phyloP scores from a whole-genome alignment of 129 eudicot genomes.

The Arctium minus region DNA sequence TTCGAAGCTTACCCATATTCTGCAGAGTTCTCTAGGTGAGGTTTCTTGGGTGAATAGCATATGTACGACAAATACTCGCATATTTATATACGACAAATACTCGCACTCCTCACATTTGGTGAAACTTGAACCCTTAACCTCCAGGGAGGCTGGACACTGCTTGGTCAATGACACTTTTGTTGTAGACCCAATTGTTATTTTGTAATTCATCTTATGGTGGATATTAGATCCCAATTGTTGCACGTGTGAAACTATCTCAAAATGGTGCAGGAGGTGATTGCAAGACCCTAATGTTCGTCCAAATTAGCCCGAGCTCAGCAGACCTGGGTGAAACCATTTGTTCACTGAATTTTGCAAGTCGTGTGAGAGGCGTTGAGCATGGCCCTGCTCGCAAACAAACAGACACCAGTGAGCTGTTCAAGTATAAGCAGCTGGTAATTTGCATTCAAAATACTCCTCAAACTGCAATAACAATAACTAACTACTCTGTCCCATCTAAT shows the following conservation, averaged over 20 bases:
- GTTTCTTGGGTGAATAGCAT: neutral
- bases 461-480: neutral
- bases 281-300: slow-evolving; percentile 95
- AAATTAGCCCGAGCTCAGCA: slow-evolving; percentile 69
- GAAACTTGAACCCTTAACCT: neutral
- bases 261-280: slow-evolving; percentile 85
- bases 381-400: slow-evolving; percentile 95
- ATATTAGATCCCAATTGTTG: neutral
- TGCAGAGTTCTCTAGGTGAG: slow-evolving; percentile 96
- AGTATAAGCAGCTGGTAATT: slow-evolving; percentile 90
- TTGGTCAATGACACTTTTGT: no score
- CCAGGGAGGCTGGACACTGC: no score
- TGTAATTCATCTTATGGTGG: neutral
- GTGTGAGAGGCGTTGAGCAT: slow-evolving; percentile 92
- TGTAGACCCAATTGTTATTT: neutral
- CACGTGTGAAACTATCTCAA: neutral
- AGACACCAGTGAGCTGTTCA: slow-evolving; percentile 65
- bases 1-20: slow-evolving; percentile 94
- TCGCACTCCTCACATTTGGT: neutral
- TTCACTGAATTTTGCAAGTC: slow-evolving; percentile 91
- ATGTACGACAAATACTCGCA: neutral
- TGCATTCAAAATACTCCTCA: neutral
- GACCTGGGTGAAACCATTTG: slow-evolving; percentile 94
- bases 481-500: neutral
- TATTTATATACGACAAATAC: no score